Evolutionary conservation across 1,139 yeast species (phyloP).

Genomic region (Sugiyamaella castrensis): DNA sequence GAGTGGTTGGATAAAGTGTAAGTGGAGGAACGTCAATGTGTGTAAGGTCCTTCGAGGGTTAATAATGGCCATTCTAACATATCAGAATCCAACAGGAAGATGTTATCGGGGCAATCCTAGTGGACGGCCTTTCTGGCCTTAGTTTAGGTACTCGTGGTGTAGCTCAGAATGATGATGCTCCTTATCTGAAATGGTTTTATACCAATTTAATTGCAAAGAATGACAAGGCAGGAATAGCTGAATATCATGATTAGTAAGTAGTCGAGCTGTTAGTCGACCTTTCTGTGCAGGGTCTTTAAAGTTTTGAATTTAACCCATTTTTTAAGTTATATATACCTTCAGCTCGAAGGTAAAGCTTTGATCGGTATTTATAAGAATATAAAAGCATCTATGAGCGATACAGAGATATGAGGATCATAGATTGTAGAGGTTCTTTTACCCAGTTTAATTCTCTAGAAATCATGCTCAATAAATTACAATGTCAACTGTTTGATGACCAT

Average conservation of each 20-base stretch:
- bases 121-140: constrained; percentile 28
- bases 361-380: constrained; percentile 22
- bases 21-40: constrained; percentile 5
- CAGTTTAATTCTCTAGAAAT: no score
- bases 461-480: background rate
- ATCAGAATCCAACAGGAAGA: constrained; percentile 24
- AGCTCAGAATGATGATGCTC: constrained; percentile 31
- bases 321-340: constrained; percentile 20
- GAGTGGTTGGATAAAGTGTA: constrained; percentile 30
- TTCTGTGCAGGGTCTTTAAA: no score
- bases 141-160: constrained; percentile 33
- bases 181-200: constrained; percentile 25
- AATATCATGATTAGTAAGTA: constrained; percentile 21
- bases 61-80: constrained; percentile 1
- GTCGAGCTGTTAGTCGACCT: background rate
- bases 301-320: background rate
- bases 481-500: no score
- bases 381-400: background rate
- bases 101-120: constrained; percentile 29
- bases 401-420: background rate
- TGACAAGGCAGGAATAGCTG: constrained; percentile 14
- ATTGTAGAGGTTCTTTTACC: no score
- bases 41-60: background rate
- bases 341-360: constrained; percentile 17
- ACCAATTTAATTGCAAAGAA: constrained; percentile 8